Evolutionary conservation across 2,329 filamentous ascomycete genomes (phyloP).

Genomic region (Beauveria pseudobassiana): DNA sequence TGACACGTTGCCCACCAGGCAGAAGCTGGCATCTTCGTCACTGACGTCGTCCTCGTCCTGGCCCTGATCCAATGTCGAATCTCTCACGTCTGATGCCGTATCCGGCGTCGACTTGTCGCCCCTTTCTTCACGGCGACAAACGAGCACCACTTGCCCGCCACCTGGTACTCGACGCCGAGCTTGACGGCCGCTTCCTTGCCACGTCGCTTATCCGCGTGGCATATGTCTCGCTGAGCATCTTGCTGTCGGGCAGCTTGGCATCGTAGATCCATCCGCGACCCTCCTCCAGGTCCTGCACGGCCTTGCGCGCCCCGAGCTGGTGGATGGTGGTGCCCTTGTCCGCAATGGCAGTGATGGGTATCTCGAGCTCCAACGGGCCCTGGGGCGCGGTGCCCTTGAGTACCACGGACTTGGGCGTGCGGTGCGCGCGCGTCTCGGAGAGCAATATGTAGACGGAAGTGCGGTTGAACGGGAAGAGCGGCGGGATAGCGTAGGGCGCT

Average conservation of each 20-base stretch:
- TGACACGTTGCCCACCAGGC: background rate
- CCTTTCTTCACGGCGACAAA: conserved; percentile 53
- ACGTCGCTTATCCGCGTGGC: conserved; percentile 49
- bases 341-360: conserved; percentile 48
- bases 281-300: conserved; percentile 61
- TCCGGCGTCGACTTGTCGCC: background rate
- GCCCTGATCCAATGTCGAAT: background rate
- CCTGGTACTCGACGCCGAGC: conserved; percentile 57
- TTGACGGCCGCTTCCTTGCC: conserved; percentile 59
- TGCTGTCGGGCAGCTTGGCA: conserved; percentile 36
- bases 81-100: background rate
- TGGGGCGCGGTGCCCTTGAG: conserved; percentile 49
- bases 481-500: conserved; percentile 54
- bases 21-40: background rate
- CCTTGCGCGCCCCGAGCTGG: conserved; percentile 62
- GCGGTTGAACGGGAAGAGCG: conserved; percentile 60
- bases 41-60: background rate
- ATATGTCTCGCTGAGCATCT: conserved; percentile 38
- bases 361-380: conserved; percentile 54
- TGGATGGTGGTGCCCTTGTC: conserved; percentile 51
- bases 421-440: conserved; percentile 36
- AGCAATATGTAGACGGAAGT: conserved; percentile 60
- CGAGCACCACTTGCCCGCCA: conserved; percentile 63
- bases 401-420: conserved; percentile 43
- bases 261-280: conserved; percentile 58